Evolutionary conservation across 768 basidiomycete genomes (phyloP).

Genomic region (Tricholoma saponaceum): DNA sequence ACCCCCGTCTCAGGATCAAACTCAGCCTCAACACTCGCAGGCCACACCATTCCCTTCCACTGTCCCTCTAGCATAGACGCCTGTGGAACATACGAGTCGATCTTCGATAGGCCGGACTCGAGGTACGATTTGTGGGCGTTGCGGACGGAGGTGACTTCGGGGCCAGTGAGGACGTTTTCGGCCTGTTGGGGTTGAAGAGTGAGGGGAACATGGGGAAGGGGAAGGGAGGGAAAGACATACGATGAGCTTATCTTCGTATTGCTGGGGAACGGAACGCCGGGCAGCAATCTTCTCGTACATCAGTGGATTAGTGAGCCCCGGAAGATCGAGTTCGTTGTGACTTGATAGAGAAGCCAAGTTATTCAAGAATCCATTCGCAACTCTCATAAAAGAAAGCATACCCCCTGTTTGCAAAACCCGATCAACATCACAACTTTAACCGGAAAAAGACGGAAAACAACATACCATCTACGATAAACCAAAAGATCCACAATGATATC

Average conservation of each 20-base stretch:
- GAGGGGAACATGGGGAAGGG: not conserved
- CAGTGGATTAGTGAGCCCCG: slow-evolving; percentile 79
- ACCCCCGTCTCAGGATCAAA: slow-evolving; percentile 69
- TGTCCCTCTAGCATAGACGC: slow-evolving; percentile 59
- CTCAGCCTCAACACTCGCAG: slow-evolving; percentile 48
- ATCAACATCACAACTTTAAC: not conserved
- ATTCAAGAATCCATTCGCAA: too few species aligned
- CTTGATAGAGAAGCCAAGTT: slow-evolving; percentile 28
- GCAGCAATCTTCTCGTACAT: slow-evolving; percentile 90
- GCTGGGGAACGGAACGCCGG: slow-evolving; percentile 69
- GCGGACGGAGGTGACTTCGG: slow-evolving; percentile 49
- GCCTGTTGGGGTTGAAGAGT: slow-evolving; percentile 25
- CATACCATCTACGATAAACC: slow-evolving; percentile 80
- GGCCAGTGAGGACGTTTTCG: slow-evolving; percentile 49
- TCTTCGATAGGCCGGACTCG: slow-evolving; percentile 52
- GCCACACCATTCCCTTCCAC: slow-evolving; percentile 69
- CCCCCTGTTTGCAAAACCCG: slow-evolving; percentile 29
- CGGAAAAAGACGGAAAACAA: not conserved
- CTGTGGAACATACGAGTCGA: slow-evolving; percentile 43
- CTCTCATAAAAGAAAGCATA: slow-evolving; percentile 14
- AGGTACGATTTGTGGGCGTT: slow-evolving; percentile 57
- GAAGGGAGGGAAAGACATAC: slow-evolving; percentile 34
- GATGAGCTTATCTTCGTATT: slow-evolving; percentile 77
- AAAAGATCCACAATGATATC: slow-evolving; percentile 88
- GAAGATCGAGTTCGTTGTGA: slow-evolving; percentile 87